Base-by-base conservation (phyloP, 129 eudicot species). In the Tanacetum coccineum region DNA sequence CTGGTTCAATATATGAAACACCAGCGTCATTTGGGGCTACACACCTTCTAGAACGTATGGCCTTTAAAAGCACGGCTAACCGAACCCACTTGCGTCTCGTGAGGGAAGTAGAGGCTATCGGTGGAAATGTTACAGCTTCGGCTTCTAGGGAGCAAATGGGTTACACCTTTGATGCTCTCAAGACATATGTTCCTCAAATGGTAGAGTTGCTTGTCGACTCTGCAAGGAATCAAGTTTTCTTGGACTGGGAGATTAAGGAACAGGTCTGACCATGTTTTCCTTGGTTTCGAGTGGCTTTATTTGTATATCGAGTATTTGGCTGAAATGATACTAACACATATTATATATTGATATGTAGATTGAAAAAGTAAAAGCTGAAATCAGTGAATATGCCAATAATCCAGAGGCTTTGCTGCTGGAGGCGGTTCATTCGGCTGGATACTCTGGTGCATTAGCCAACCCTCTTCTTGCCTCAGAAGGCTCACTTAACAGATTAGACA, bases 231-330 rank as follows among this genome's bases (percentile, higher is more conserved):
- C 98, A 95, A 47, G 96, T 82, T 21, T 92, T 83, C 78, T 72
- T 92, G 70, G 98, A 92, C 15, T 86, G 96, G 98, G 96, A 92
- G 74, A 87, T 92, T 76, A 82, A 83, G 18, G 96, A 87, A 67
- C 87, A 86, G 98, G 98, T 91, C 42, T 12, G 59, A 49, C 10
- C 40, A 21, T 58, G 25, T 10, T 59, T 42, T 47, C 4, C 53
- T n/a, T 19, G 9, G 0, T 53, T 61, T 48, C 32, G 8, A 32
- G 46, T 67, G 46, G 9, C 17, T 13, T 54, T 74, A 25, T 44
- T 42, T 14, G 3, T 26, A 4, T 21, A 6, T 30, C 21, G 20
- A 3, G 36, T n/a, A 30, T 52, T 46, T 32, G 61, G 22, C 64
- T 46, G 69, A 64, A 46, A 28, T 49, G 39, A 14, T 65, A 6